Base-by-base conservation (phyloP, 2,329 filamentous ascomycete species). In the Neoscytalidium dimidiatum region DNA sequence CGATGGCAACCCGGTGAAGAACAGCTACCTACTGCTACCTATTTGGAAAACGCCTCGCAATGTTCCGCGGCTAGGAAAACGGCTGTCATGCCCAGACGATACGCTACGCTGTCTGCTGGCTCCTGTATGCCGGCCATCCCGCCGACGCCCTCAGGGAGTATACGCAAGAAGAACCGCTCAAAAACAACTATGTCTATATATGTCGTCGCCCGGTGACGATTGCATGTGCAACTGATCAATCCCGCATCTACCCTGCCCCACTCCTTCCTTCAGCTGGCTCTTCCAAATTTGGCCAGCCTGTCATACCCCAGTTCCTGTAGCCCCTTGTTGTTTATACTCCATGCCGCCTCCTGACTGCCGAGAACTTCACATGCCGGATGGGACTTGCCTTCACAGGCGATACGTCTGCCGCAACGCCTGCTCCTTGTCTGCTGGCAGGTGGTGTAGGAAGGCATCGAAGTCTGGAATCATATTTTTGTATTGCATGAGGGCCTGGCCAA, bases 381-480 rank as follows among this genome's bases (percentile, higher is more conserved):
- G 44, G 13, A 19, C 17, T 17, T 29, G 23, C 67, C 61, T 67
- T 73, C 69, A 78, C 66, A 73, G 65, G 48, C 68, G 70, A 70
- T 83, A 84, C 64, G 79, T 71, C 63, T 79, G 73, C 67, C 77
- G 77, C 68, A 84, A 75, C 8, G 74, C 75, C 62, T 79, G 74
- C 69, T 79, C 77, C 68, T 83, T 77, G 29, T 76, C 74, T 7
- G 77, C 72, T 4, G 81, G 78, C 5, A 85, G 75, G 60, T 80
- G 79, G 62, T 75, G 71, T 29, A 86, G 74, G 73, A 84, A 86
- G 56, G 73, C 75, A 67, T 83, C 80, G 68, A 86, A 85, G 68
- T 85, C 79, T 26, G 80, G 80, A 28, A 87, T 85, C 72, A 87
- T 79, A 65, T 73, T 74, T 72, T 84, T 85, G 77, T 87, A 87